Base-by-base conservation (phyloP, 805 yeast genomes). In the Lachancea kluyveri region DNA sequence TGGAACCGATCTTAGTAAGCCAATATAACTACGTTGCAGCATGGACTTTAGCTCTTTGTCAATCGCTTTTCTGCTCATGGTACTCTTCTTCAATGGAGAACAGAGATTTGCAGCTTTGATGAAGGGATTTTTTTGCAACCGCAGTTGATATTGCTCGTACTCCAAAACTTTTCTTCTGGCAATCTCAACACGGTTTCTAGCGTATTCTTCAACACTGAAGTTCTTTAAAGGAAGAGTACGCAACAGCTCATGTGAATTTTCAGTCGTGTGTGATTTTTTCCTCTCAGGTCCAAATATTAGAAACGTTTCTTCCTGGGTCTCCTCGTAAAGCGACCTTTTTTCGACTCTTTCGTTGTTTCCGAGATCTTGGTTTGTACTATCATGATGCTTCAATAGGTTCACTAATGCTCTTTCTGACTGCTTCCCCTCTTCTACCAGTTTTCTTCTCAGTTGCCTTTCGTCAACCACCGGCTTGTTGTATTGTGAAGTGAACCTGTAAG, bases 401-500 rank as follows among this genome's bases (percentile, higher is more conserved):
- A 42, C 74, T 29, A 90, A 57, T 0, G 96, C 94, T 31, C 64
- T 65, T 52, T 88, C 96, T 3, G 90, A 92, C 31, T 77, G 62
- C 35, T 83, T 65, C 18, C 94, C 83, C 53, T 90, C 96, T 30
- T 76, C 77, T 2, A 85, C 88, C 31, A 88, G 64, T 45, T 73
- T 72, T 34, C 81, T 73, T 40, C 90, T 67, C 33, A 90, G 67
- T 36, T 71, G 64, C 41, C 79, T 74, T 39, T 88, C 84, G 48
- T 85, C 90, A 1, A 77, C 71, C 10, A 77, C 59, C 13, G 78
- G 65, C 15, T 73, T 64, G 35, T 77, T 68, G 52, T 65, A 87
- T 41, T 69, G 68, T 0, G 95, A 81, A 0, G 95, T 82, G 35
- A 77, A 72, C 55, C 74, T 77, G 53, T 81, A 90, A 0, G 97